These are phyloP conservation scores for Fusarium buxicola DNA, from an alignment of 2,329 filamentous ascomycete species.

Conservation along the genomic window DNA sequence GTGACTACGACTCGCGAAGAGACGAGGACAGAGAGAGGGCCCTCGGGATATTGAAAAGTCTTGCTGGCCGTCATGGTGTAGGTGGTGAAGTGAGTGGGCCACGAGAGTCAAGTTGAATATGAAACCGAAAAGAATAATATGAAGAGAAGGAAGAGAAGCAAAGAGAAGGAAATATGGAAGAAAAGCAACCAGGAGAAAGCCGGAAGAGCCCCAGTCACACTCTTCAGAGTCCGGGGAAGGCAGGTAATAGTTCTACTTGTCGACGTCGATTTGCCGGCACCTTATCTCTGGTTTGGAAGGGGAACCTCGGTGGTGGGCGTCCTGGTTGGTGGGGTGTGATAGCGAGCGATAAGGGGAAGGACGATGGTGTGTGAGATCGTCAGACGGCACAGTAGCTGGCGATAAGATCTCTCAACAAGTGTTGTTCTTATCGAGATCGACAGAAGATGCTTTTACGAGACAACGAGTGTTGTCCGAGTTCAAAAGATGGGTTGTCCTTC, in stretches of 20 bases:
- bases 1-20: slow-evolving; percentile 87
- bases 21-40: slow-evolving; percentile 76
- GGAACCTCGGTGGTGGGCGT: no score
- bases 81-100: neutral
- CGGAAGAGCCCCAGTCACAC: slow-evolving; percentile 19
- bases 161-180: slow-evolving; percentile 6
- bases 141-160: slow-evolving; percentile 19
- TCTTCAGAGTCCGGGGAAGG: slow-evolving; percentile 19
- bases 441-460: neutral
- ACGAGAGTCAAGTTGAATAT: neutral
- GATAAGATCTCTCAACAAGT: slow-evolving; percentile 27
- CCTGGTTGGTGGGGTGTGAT: slow-evolving; percentile 37
- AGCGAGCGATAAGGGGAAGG: slow-evolving; percentile 36
- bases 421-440: slow-evolving; percentile 17
- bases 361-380: no score
- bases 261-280: slow-evolving; percentile 17
- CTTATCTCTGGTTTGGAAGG: slow-evolving; percentile 39
- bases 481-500: neutral
- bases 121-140: slow-evolving; percentile 1
- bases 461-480: slow-evolving; percentile 26
- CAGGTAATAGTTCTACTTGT: slow-evolving; percentile 14
- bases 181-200: neutral
- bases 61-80: slow-evolving; percentile 48
- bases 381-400: slow-evolving; percentile 1
- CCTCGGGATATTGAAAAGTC: slow-evolving; percentile 39